These are phyloP conservation scores for Blastomyces silverae DNA, from an alignment of 2,329 filamentous ascomycete genomes.

Conservation along the genomic window DNA sequence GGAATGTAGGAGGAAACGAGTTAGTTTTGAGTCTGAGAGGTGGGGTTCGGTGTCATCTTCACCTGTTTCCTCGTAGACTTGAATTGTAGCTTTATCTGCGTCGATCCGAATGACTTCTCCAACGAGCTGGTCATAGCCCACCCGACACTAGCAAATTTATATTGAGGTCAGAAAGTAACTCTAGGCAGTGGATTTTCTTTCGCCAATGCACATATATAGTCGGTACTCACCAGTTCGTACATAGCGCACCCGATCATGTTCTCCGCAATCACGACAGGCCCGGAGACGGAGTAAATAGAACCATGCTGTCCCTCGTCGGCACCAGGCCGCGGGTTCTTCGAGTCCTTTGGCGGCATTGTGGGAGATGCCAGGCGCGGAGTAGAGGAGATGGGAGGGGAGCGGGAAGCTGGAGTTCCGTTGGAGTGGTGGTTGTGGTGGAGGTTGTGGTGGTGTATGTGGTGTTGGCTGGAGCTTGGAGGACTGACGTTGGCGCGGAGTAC, in stretches of 20 bases:
- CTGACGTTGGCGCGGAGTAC: slow-evolving; percentile 19
- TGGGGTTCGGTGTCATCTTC: slow-evolving; percentile 26
- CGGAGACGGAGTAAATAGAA: slow-evolving; percentile 65
- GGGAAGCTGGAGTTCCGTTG: slow-evolving; percentile 23
- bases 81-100: slow-evolving; percentile 89
- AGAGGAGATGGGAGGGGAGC: slow-evolving; percentile 25
- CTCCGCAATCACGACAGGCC: slow-evolving; percentile 91
- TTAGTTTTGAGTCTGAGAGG: slow-evolving; percentile 10
- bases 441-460: slow-evolving; percentile 31
- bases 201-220: slow-evolving; percentile 11
- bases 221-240: slow-evolving; percentile 80
- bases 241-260: slow-evolving; percentile 99
- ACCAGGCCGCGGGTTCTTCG: slow-evolving; percentile 41
- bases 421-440: slow-evolving; percentile 33
- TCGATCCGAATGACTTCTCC: slow-evolving; percentile 98
- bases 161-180: slow-evolving; percentile 10
- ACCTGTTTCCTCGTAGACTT: slow-evolving; percentile 99
- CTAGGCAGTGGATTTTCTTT: neutral
- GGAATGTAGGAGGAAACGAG: slow-evolving; percentile 2
- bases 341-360: slow-evolving; percentile 41
- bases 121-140: slow-evolving; percentile 84
- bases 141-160: slow-evolving; percentile 59
- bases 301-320: slow-evolving; percentile 54
- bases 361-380: slow-evolving; percentile 18
- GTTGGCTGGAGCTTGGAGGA: slow-evolving; percentile 6